Evolutionary conservation across 257 asterid genomes (phyloP), one percentile per base, ranked within the genome.

Genomic region (Nicotiana attenuata): DNA sequence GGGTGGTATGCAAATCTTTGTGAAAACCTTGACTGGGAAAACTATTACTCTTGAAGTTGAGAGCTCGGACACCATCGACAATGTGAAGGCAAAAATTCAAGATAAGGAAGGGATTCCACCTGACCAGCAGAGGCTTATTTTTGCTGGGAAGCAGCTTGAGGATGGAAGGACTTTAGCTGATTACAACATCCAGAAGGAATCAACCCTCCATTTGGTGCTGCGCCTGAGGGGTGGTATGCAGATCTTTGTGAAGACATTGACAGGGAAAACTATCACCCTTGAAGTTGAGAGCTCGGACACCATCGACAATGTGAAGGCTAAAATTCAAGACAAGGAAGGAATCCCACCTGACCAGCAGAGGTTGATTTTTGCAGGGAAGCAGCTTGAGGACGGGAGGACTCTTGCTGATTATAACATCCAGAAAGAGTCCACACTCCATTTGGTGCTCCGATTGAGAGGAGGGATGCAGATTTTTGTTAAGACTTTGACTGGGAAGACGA

Each of bases 371-470:
- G 85, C 85, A 26, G 82, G 82, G 2, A 83, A 83, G 17, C 82
- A 76, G 82, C 82, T 83, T 1, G 85, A 83, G 80, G 85, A 83
- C 78, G 82, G 82, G 1, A 69, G 82, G 24, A 83, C 85, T 15
- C 65, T 78, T 1, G 85, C 85, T 5, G 84, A 82, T 65, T 82
- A 82, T 20, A 75, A 82, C 45, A 82, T 82, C 22, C 85, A 82
- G 65, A 83, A 83, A 65, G 85, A 78, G 47, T 78, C 85, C 17
- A 83, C 85, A 33, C 85, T 83, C 56, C 85, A 83, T 67, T 38
- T 83, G 24, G 86, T 83, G 28, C 80, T 83, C 19, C 80, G 86
- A 1, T 59, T 83, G 8, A 41, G 86, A 3, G 86, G 86, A 7
- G 83, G 86, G n/a, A 71, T 71, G 78, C 78, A 71, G 35, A 71